A percentile compares a stretch with the other conserved stretches of the same genome.
Evolutionary conservation across 257 asterid species (phyloP).

Genomic region (Penstemon davidsonii): DNA sequence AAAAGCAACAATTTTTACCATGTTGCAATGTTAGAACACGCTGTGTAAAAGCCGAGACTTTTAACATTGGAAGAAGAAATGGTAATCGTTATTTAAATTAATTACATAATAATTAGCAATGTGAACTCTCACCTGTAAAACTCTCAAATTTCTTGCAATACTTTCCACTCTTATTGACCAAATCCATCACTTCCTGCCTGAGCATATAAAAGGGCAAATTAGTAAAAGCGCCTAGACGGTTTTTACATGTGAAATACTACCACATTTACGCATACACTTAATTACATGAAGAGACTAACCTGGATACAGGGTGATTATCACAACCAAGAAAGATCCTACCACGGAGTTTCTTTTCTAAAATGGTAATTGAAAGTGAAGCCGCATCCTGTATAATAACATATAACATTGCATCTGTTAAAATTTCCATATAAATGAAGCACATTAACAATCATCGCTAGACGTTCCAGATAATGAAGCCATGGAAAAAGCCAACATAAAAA

Average conservation of each 20-base stretch:
- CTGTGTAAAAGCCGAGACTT: neutral
- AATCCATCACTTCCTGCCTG: constrained; percentile 91
- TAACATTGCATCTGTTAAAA: constrained; percentile 14
- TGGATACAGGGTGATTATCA: constrained; percentile 83
- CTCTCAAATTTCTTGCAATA: constrained; percentile 62
- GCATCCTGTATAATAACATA: constrained; percentile 62
- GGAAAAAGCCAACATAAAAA: neutral
- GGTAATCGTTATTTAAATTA: neutral
- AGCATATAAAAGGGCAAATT: neutral
- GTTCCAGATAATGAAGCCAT: neutral
- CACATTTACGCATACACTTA: neutral
- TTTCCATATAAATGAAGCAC: constrained; percentile 1
- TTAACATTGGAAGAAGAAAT: neutral
- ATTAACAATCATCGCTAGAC: neutral
- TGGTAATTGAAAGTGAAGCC: constrained; percentile 70
- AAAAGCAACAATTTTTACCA: constrained; percentile 5
- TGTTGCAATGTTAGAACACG: neutral
- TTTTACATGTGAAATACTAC: constrained; percentile 1
- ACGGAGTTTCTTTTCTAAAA: constrained; percentile 65
- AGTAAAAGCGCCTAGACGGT: constrained; percentile 10
- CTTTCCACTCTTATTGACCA: constrained; percentile 72
- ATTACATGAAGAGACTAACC: constrained; percentile 40
- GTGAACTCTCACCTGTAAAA: constrained; percentile 58
- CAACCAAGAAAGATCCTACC: constrained; percentile 77
- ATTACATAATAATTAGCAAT: neutral